A percentile compares a stretch with the other conserved stretches of the same genome.
Conservation (phyloP, 495 filamentous ascomycete species). For the Astrothelium macrocarpum region DNA sequence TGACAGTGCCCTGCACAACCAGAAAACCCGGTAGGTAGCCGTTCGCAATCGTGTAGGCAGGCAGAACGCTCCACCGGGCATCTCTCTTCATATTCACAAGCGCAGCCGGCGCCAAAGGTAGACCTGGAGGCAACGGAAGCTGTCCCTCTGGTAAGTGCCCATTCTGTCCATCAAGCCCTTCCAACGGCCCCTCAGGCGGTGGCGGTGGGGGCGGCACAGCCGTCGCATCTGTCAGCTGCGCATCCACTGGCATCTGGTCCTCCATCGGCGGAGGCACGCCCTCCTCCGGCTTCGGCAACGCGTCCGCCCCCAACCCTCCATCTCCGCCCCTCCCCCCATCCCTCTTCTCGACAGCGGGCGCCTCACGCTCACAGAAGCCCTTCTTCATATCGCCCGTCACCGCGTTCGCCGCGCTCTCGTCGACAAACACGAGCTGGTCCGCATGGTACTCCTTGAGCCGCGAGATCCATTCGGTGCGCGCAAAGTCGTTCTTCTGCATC, state of each 20-base stretch:
- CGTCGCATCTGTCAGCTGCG: background rate
- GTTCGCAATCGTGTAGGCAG: conserved; percentile 7
- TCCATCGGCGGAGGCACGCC: background rate
- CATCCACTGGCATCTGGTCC: background rate
- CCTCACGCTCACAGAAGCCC: conserved; percentile 1
- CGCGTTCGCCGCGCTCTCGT: background rate
- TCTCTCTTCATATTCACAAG: conserved; percentile 4
- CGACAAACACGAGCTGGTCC: background rate
- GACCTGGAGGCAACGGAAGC: background rate
- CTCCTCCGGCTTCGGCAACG: background rate
- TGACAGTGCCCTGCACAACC: conserved; percentile 4
- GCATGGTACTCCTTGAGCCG: conserved; percentile 4
- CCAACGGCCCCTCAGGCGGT: background rate
- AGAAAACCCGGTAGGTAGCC: conserved; percentile 5
- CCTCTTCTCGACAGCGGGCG: background rate
- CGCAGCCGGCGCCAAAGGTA: background rate
- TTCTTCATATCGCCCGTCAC: conserved; percentile 2
- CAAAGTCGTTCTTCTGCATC: background rate
- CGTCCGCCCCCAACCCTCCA: background rate
- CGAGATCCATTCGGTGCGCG: background rate
- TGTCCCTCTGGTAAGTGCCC: background rate
- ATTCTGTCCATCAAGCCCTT: background rate
- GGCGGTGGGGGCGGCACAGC: background rate
- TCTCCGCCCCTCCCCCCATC: background rate
- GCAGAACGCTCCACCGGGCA: conserved; percentile 3